Percentiles rank a stretch among this genome's conserved stretches.
These are phyloP conservation scores for Ceratocystis variospora DNA, from an alignment of 2,329 filamentous ascomycete genomes.

Conservation along the genomic window DNA sequence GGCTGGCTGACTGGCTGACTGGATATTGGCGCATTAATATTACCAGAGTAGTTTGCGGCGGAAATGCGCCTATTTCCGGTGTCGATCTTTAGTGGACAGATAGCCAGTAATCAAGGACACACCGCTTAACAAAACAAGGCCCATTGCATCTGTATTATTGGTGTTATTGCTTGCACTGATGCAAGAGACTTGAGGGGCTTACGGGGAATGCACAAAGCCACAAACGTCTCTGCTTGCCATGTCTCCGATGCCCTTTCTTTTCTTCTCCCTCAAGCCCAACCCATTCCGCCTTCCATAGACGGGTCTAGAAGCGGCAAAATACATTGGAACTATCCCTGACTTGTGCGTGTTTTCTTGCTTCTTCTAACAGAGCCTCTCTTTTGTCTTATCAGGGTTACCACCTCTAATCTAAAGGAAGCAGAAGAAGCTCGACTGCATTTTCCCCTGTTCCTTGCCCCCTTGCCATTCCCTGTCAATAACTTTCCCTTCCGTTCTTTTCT, in stretches of 20 bases:
- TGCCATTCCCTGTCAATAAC: neutral
- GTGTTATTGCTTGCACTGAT: too few species aligned
- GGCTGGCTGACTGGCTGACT: neutral
- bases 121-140: neutral
- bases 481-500: too few species aligned
- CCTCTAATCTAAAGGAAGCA: neutral
- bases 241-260: neutral
- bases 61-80: neutral
- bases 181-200: too few species aligned
- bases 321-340: neutral
- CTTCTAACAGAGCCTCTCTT: neutral
- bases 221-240: neutral
- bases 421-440: neutral
- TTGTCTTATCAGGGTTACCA: slow-evolving; percentile 19
- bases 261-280: neutral
- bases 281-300: slow-evolving; percentile 1
- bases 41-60: too few species aligned
- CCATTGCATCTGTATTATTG: neutral
- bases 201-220: neutral
- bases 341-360: neutral
- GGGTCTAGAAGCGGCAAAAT: slow-evolving; percentile 16
- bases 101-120: neutral
- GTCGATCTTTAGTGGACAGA: neutral
- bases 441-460: neutral
- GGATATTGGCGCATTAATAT: too few species aligned